Evolutionary conservation across 2,329 filamentous ascomycete species (phyloP), one percentile per base, ranked within the genome.

Genomic region (Didymosphaeria variabile): DNA sequence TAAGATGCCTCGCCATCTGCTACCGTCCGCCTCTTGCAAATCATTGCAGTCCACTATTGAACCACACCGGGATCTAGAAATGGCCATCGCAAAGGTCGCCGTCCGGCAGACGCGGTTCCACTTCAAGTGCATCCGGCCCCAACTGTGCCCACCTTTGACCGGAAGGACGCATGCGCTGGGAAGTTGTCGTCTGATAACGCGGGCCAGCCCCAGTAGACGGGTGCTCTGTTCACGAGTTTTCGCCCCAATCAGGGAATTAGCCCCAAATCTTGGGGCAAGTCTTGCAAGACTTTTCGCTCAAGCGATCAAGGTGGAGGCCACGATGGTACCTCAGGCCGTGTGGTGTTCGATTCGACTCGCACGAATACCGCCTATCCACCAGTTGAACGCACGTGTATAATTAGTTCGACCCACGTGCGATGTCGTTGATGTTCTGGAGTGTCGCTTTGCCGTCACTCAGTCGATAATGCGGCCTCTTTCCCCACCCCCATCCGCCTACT

Each of bases 111-210:
- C 13, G 38, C 38, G 23, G 52, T 55, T 55, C 52, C 51, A 54
- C 38, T 32, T 52, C 52, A 44, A 38, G 23, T 55, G 52, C 52
- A 55, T 44, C 45, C 26, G 38, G 38, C 36, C 52, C 52, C 52
- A 31, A 15, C 21, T 19, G 26, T n/a, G 29, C 10, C 23, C 36
- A 55, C 26, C 23, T 32, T 45, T 55, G 38, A 45, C 38, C 52
- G 52, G 52, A 55, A 45, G 23, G n/a, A 34, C 38, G 52, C 21
- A 29, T 53, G 23, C 34, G n/a, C 4, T n/a, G 23, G 34, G 38
- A 17, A 44, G 12, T 19, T 3, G 51, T 45, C 52, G 26, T 45
- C 52, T 55, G 52, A 45, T 45, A 31, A 53, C 9, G 3, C 38
- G 15, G 38, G 23, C 17, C 38, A 32, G 26, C 15, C n/a, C 38